phyloP scores from a whole-genome alignment of 768 basidiomycete species.

The Russula ochroleuca region DNA sequence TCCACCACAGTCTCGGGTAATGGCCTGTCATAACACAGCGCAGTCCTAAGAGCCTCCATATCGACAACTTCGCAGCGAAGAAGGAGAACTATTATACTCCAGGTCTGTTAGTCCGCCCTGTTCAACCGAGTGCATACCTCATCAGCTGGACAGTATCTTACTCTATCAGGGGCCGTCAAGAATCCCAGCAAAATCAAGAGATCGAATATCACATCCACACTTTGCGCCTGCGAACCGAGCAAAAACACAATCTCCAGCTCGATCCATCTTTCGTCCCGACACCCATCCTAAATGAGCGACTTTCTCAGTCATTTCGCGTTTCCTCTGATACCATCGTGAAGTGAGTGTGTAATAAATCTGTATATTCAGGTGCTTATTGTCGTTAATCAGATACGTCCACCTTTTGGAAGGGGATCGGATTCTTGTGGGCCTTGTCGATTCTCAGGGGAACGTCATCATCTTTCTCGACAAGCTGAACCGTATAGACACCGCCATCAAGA shows the following conservation, averaged over 20 bases:
- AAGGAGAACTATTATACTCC: conserved; percentile 6
- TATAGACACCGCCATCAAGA: conserved; percentile 13
- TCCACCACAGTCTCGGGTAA: neutral
- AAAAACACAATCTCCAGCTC: conserved; percentile 22
- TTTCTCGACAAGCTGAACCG: conserved; percentile 15
- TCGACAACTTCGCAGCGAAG: conserved; percentile 9
- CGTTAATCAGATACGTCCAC: conserved; percentile 14
- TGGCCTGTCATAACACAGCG: neutral
- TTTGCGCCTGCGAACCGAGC: conserved; percentile 12
- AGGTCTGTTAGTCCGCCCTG: neutral
- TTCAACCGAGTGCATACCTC: neutral
- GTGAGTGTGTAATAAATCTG: neutral
- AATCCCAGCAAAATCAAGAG: conserved; percentile 17
- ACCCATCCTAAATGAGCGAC: conserved; percentile 7
- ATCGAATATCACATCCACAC: conserved; percentile 14
- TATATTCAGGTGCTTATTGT: neutral
- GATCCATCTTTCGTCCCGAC: conserved; percentile 21
- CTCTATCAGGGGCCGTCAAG: conserved; percentile 10
- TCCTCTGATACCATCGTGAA: conserved; percentile 7
- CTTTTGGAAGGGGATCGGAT: conserved; percentile 22
- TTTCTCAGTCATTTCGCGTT: conserved; percentile 16
- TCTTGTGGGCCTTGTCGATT: conserved; percentile 18
- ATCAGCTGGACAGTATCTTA: conserved; percentile 8
- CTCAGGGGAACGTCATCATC: conserved; percentile 17
- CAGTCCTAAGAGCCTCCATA: conserved; percentile 5